phyloP scores from a whole-genome alignment of 495 filamentous ascomycete genomes.

The Sphaerosporella brunnea region DNA sequence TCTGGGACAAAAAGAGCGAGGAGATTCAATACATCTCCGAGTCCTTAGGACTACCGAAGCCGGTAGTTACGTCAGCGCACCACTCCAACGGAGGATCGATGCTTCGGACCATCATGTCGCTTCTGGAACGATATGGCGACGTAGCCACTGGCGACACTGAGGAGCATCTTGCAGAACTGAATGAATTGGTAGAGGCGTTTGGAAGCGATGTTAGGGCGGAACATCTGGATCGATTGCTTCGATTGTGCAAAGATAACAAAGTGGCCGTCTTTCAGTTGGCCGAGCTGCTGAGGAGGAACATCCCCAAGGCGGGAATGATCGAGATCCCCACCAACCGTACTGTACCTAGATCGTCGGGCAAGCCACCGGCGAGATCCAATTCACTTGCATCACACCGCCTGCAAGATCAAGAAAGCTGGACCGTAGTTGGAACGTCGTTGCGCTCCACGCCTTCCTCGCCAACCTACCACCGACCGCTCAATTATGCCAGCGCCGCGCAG shows the following conservation, averaged over 20 bases:
- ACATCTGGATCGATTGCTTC: slow-evolving; percentile 14
- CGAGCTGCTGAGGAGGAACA: slow-evolving; percentile 11
- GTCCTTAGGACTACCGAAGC: slow-evolving; percentile 27
- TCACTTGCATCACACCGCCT: slow-evolving; percentile 29
- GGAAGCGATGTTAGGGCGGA: slow-evolving; percentile 10
- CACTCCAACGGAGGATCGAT: slow-evolving; percentile 44
- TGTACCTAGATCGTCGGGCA: background rate
- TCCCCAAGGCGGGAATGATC: background rate
- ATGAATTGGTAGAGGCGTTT: slow-evolving; percentile 12
- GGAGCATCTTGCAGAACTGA: slow-evolving; percentile 39
- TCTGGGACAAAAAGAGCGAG: slow-evolving; percentile 10
- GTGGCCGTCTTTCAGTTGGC: slow-evolving; percentile 16
- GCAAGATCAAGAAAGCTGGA: background rate
- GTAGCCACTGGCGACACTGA: slow-evolving; percentile 23
- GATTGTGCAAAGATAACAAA: slow-evolving; percentile 18
- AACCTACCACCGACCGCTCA: slow-evolving; percentile 7
- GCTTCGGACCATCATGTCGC: slow-evolving; percentile 35
- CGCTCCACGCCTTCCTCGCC: slow-evolving; percentile 2
- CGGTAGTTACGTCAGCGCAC: slow-evolving; percentile 41
- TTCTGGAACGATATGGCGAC: slow-evolving; percentile 29
- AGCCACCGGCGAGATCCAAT: slow-evolving; percentile 33
- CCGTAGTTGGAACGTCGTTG: background rate
- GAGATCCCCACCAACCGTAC: background rate
- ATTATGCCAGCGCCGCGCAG: slow-evolving; percentile 8
- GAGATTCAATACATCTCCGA: slow-evolving; percentile 16